phyloP scores from a whole-genome alignment of 768 basidiomycete species.

The Panaeolus cyanescens region DNA sequence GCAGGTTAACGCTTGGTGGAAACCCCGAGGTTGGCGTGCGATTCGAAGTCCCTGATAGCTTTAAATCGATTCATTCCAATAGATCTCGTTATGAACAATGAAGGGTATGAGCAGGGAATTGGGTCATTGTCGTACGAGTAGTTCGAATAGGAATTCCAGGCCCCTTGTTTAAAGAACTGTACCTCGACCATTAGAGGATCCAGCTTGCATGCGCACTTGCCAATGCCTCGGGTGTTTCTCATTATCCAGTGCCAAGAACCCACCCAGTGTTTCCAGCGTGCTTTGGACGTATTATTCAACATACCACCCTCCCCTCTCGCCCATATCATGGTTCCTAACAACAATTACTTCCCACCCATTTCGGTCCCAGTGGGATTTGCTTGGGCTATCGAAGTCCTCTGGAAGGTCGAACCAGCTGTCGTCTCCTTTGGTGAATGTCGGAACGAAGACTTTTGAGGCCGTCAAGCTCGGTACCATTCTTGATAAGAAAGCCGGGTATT shows the following conservation, averaged over 20 bases:
- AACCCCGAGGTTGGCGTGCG: no score
- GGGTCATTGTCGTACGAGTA: no score
- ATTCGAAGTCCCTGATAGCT: no score
- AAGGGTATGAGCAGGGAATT: no score
- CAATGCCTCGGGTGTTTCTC: no score
- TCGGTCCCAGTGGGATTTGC: constrained; percentile 8
- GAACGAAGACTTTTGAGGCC: constrained; percentile 8
- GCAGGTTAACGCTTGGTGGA: no score
- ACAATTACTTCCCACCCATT: constrained; percentile 13
- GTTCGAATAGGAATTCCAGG: no score
- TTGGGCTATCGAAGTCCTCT: neutral
- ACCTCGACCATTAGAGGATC: no score
- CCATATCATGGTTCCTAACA: neutral
- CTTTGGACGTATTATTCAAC: constrained; percentile 6
- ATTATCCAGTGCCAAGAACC: constrained; percentile 11
- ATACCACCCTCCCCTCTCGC: constrained; percentile 11
- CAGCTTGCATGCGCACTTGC: no score
- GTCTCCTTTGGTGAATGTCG: constrained; percentile 4
- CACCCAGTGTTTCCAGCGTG: neutral
- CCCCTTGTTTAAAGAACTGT: no score
- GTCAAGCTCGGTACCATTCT: neutral
- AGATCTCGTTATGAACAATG: no score
- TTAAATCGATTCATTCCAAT: no score
- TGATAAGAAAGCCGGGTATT: constrained; percentile 9
- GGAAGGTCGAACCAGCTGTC: constrained; percentile 2